Base-by-base conservation (phyloP, 768 basidiomycete genomes). In the Leucocoprinus sp. region DNA sequence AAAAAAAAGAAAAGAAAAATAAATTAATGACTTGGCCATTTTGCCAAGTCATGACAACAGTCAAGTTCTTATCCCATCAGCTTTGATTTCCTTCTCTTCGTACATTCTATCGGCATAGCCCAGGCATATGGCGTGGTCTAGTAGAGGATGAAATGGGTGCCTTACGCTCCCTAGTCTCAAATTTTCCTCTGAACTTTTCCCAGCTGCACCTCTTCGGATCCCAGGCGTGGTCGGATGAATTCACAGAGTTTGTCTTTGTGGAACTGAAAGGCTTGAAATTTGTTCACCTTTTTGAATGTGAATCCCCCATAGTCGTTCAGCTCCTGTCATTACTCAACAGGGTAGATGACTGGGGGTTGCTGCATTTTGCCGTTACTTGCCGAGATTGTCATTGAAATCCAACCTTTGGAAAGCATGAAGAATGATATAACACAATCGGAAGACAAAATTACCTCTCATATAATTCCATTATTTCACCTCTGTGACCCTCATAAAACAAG, bases 231-330 rank as follows among this genome's bases (percentile, higher is more conserved):
- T 22, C 42, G 15, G 17, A 17, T 15, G 31, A 35, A 15, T 14
- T 43, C 21, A 17, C 34, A 1, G 19, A 43, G 15, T 21, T 9
- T 21, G 2, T 43, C 11, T 23, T 43, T 14, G 21, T 8, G 14
- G 22, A 24, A 4, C 15, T 22, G n/a, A 14, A 11, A 22, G 35
- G 23, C 33, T n/a, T 43, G n/a, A 29, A 21, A 11, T n/a, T 24
- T 7, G 2, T 43, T 8, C 42, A 43, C 42, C 15, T 43, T n/a
- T n/a, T 15, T n/a, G 23, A 43, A 23, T 43, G 42, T 33, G 35
- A 17, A 21, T 43, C 34, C 31, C 5, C 31, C 14, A 22, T 23
- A 4, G 42, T 35, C 4, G 15, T 43, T n/a, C 21, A 43, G 14
- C n/a, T 22, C 2, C 15, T 36, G 7, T 34, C 42, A n/a, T 12